phyloP scores from a whole-genome alignment of 2,329 filamentous ascomycete genomes.

The Chrysosphaeria jannelii region DNA sequence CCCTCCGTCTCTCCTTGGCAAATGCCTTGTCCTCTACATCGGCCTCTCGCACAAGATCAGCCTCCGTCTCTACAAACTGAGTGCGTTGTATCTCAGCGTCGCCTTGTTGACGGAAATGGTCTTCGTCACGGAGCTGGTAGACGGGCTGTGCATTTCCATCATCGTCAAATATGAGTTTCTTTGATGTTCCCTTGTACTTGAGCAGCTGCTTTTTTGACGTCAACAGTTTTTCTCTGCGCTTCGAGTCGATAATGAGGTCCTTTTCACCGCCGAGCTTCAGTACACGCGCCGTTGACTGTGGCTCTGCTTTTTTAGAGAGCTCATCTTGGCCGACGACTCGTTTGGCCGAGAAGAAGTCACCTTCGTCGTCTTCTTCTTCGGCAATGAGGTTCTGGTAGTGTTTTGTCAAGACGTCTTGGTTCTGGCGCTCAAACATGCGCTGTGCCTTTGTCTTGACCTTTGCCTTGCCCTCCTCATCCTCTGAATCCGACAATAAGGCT shows the following conservation, averaged over 20 bases:
- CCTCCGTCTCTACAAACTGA: slow-evolving; percentile 51
- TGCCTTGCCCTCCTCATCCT: slow-evolving; percentile 18
- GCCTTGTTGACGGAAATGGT: slow-evolving; percentile 46
- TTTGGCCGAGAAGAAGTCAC: slow-evolving; percentile 67
- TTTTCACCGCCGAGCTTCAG: slow-evolving; percentile 32
- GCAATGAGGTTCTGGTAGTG: slow-evolving; percentile 71
- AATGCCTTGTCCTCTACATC: slow-evolving; percentile 62
- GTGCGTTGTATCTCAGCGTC: slow-evolving; percentile 44
- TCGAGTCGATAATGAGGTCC: slow-evolving; percentile 65
- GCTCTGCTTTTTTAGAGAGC: no score
- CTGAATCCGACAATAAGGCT: slow-evolving; percentile 26
- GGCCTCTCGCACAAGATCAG: slow-evolving; percentile 35
- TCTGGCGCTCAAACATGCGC: slow-evolving; percentile 89
- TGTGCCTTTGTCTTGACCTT: slow-evolving; percentile 83
- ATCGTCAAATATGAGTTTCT: slow-evolving; percentile 73
- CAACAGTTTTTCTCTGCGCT: slow-evolving; percentile 83
- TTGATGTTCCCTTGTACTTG: slow-evolving; percentile 66
- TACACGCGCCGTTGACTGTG: slow-evolving; percentile 30
- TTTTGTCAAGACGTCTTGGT: slow-evolving; percentile 81
- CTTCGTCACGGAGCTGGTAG: slow-evolving; percentile 71
- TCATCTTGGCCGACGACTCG: slow-evolving; percentile 53
- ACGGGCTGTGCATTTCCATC: slow-evolving; percentile 60
- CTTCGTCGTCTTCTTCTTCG: slow-evolving; percentile 16
- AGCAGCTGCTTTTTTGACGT: slow-evolving; percentile 82
- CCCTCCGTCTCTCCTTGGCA: slow-evolving; percentile 46